Evolutionary conservation across 2,329 filamentous ascomycete species (phyloP), one percentile per base, ranked within the genome.

Genomic region (Byssothecium circinans): DNA sequence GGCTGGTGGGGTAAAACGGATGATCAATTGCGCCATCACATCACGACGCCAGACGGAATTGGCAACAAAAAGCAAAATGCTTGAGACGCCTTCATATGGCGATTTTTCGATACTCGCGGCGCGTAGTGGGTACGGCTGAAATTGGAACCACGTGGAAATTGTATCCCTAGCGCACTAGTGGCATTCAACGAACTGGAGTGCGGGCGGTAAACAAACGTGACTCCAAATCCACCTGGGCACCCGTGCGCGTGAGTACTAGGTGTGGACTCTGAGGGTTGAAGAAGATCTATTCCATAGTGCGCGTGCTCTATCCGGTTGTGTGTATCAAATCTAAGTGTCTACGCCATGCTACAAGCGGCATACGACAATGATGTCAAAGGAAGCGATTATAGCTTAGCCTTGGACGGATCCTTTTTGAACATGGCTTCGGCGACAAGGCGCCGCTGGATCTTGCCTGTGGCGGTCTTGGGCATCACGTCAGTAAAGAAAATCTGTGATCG

Each of bases 391-490:
- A 82, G 70, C 65, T 81, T 82, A 12, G 80, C 70, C 61, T 76
- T 78, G 4, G 73, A 69, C 47, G 72, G 71, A 47, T 85, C 83
- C 68, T 85, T 81, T 77, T 88, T 88, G 70, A 86, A 77, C 88
- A 95, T 92, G 23, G 82, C 83, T 71, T 92, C 88, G 12, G 89
- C 89, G n/a, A 95, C 89, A 62, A 91, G 89, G 53, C 88, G 81
- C 52, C 89, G 78, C 74, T 95, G 89, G 49, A 95, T 87, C 78
- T 95, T 95, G 46, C 89, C 89, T 5, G 89, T 95, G n/a, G 89
- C 89, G 3, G 90, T 92, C 80, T 95, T 95, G 53, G 89, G 89
- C 84, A 95, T 95, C 56, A 86, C 75, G 48, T 89, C 81, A 29
- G 89, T 89, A 61, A 94, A 91, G 76, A 88, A 94, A 29, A 91